These are phyloP conservation scores for Vararia minispora DNA, from an alignment of 768 basidiomycete species.

Conservation along the genomic window DNA sequence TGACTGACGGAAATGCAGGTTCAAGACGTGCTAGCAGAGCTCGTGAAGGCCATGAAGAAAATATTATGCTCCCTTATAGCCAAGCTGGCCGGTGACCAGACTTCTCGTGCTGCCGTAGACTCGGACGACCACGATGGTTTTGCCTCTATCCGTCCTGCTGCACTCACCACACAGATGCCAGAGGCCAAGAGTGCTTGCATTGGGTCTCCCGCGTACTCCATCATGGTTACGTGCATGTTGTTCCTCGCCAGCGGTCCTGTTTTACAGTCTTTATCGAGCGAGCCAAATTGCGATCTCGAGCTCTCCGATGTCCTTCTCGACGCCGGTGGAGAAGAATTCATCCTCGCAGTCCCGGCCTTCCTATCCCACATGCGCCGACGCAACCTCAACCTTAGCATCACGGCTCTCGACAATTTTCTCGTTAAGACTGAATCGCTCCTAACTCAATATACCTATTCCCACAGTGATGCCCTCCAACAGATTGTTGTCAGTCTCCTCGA, in stretches of 20 bases:
- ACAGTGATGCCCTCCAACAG: constrained; percentile 40
- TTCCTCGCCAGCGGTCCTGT: constrained; percentile 55
- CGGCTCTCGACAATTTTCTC: constrained; percentile 43
- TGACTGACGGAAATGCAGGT: constrained; percentile 27
- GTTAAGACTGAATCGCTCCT: constrained; percentile 43
- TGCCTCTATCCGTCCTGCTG: constrained; percentile 35
- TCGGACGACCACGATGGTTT: constrained; percentile 47
- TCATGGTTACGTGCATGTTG: constrained; percentile 42
- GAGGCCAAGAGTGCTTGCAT: constrained; percentile 19
- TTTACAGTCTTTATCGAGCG: constrained; percentile 45
- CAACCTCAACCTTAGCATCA: constrained; percentile 38
- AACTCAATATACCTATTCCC: constrained; percentile 38
- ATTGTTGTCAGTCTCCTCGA: constrained; percentile 51
- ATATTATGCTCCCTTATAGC: constrained; percentile 30
- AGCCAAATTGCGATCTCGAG: constrained; percentile 51
- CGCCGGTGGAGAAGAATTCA: constrained; percentile 42
- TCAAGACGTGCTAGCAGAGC: constrained; percentile 31
- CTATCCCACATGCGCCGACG: constrained; percentile 44
- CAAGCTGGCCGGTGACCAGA: constrained; percentile 14
- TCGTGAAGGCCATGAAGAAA: constrained; percentile 26
- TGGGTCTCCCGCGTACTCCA: constrained; percentile 22
- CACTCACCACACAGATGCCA: constrained; percentile 20
- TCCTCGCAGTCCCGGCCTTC: constrained; percentile 45
- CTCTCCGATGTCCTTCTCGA: constrained; percentile 41
- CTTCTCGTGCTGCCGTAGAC: constrained; percentile 19